Base-by-base conservation (phyloP, 108 stramenopile genomes). In the Cyclotella choctawhatcheeana region DNA sequence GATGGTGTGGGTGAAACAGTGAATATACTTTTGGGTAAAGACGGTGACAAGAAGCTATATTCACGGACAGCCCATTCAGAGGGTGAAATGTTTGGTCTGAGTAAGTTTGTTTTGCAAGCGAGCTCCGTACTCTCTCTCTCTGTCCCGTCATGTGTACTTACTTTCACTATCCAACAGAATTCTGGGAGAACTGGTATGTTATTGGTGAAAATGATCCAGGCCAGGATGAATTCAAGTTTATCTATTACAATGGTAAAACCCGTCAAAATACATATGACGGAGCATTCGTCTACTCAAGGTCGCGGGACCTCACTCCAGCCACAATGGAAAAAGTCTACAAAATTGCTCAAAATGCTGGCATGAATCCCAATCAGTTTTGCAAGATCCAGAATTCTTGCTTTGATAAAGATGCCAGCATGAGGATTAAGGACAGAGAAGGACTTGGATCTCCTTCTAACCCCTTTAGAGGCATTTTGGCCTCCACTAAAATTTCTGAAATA, bases 151-250 rank as follows among this genome's bases (percentile, higher is more conserved):
- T 67, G 29, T 7, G 40, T 48, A 13, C 56, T 14, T 56, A 18
- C 22, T 51, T 45, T 18, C 21, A 21, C 8, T 26, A 27, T 55
- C 14, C 16, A 43, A 64, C 53, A 94, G 93, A 96, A 82, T 98
- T 98, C 85, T 96, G 96, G 93, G 98, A 98, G 73, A 98, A 98
- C 74, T 98, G 97, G 97, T 98, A 93, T 69, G 78, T 95, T 37
- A 91, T 93, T 44, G 96, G 92, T 32, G 89, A 89, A 82, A 94
- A 89, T 60, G 88, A 88, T 56, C 86, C 86, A n/a, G 83, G 67
- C 56, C 77, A 82, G 61, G 87, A 81, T 26, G 95, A 87, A 63
- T 98, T 93, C 84, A 97, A 97, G 75, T 96, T 98, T 62, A 81
- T 98, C 33, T 96, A 94, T 80, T 98, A 98, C 89, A 94, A 91